Base-by-base conservation (phyloP, 495 filamentous ascomycete genomes). In the Cudoniella acicularis region DNA sequence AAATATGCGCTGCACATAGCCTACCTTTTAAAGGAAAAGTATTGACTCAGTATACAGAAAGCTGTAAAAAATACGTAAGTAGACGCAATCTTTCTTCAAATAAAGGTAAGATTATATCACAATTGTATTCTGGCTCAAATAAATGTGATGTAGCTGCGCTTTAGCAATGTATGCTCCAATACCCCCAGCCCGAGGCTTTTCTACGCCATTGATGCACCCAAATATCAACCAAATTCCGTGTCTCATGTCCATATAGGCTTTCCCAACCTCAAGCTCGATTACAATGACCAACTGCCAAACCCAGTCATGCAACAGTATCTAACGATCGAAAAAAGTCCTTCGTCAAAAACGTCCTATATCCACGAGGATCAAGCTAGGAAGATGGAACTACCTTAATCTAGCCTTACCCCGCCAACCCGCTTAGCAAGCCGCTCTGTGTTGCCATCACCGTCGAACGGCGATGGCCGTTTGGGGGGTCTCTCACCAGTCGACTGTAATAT, bases 401-500 rank as follows among this genome's bases (percentile, higher is more conserved):
- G 80, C 84, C 90, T 96, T 91, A 96, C 85, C 83, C 89, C 89
- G 87, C 92, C 92, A 80, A 97, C 88, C 82, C 90, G 87, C 87
- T 97, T 97, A 96, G 92, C 86, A 90, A 96, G 88, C 69, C 86
- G 86, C 82, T 89, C 89, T 67, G 70, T 67, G 64, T 64, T 70
- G 64, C 52, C 62, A 64, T 66, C 64, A 52, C 59, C 58, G 61
- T 67, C 61, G 46, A 68, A 67, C 65, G 75, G 73, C 72, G 78
- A 82, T 75, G 80, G 80, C 75, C 91, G 90, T 78, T 91, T 94
- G 70, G 87, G 85, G 86, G 86, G 79, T 80, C 87, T 88, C 92
- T 96, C 92, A 96, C 92, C 90, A 82, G 89, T 93, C 81, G 91
- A 87, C 83, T 90, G 84, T 74, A 98, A 79, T 72, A 98, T 96